These are phyloP conservation scores for Lentithecium fluviatile DNA, from an alignment of 495 filamentous ascomycete species.

Conservation along the genomic window DNA sequence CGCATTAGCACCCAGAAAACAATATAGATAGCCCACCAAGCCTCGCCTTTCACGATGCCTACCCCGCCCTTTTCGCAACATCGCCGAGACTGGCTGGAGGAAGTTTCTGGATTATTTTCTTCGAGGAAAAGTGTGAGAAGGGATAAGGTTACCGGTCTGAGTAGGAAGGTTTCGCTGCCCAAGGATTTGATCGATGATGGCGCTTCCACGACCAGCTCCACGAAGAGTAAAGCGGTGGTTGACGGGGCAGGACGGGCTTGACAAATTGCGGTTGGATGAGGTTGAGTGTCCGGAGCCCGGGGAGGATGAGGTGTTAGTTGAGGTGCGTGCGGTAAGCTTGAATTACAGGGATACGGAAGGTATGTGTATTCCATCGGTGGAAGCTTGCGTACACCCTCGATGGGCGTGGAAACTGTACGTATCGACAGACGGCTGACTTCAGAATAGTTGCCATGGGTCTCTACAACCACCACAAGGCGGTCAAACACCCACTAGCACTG, in stretches of 20 bases:
- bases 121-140: neutral
- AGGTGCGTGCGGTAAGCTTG: conserved; percentile 54
- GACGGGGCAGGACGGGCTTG: conserved; percentile 51
- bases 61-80: conserved; percentile 26
- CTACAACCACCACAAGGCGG: conserved; percentile 55
- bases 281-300: conserved; percentile 48
- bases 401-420: neutral
- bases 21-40: neutral
- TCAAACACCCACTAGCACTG: conserved; percentile 40
- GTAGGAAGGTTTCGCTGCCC: neutral
- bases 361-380: conserved; percentile 2
- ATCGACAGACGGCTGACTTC: too few species aligned
- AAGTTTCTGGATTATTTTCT: conserved; percentile 9
- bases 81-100: conserved; percentile 25
- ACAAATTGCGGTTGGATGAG: conserved; percentile 47
- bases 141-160: neutral
- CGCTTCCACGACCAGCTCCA: conserved; percentile 1
- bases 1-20: neutral
- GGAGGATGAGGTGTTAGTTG: conserved; percentile 56
- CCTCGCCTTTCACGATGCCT: conserved; percentile 13
- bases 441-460: conserved; percentile 53
- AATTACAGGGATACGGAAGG: conserved; percentile 60
- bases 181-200: neutral
- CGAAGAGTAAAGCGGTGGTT: conserved; percentile 48
- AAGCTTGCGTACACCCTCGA: neutral